Percentiles rank a stretch among this genome's conserved stretches.
These are phyloP conservation scores for Canna indica DNA, from an alignment of 176 grass and related monocot species.

Conservation along the genomic window DNA sequence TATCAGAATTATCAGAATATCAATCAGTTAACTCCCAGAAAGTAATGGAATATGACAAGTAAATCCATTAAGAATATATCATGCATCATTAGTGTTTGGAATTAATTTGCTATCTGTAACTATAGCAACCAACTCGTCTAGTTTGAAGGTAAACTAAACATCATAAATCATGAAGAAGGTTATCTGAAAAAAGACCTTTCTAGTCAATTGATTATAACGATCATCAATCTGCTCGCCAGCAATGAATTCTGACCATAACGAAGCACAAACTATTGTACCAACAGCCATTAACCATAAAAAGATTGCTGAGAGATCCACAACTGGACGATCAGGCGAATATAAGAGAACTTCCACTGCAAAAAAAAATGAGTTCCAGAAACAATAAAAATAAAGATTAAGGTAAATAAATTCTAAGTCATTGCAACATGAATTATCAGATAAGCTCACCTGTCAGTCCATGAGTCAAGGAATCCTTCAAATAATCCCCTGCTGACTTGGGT, in stretches of 20 bases:
- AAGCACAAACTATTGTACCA: conserved; percentile 76
- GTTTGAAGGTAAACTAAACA: too few species aligned
- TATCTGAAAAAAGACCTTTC: conserved; percentile 39
- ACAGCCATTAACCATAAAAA: conserved; percentile 94
- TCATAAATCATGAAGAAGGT: not conserved
- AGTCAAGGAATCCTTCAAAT: conserved; percentile 41
- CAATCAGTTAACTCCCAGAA: too few species aligned
- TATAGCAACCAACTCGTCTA: not conserved
- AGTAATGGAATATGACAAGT: not conserved
- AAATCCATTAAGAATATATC: not conserved
- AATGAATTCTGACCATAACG: conserved; percentile 74
- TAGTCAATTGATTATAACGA: conserved; percentile 40
- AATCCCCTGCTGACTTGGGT: conserved; percentile 72
- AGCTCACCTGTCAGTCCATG: conserved; percentile 42
- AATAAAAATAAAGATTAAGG: conserved; percentile 7
- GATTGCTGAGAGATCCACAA: conserved; percentile 65
- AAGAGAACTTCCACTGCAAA: conserved; percentile 71
- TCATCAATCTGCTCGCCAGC: conserved; percentile 74
- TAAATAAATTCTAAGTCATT: not conserved
- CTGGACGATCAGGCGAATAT: conserved; percentile 79
- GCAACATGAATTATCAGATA: not conserved
- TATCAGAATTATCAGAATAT: too few species aligned
- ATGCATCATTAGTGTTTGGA: not conserved
- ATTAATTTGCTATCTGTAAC: not conserved
- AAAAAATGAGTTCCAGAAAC: conserved; percentile 16